Evolutionary conservation across 495 filamentous ascomycete species (phyloP).

Genomic region (Astrothelium subdiscretum): DNA sequence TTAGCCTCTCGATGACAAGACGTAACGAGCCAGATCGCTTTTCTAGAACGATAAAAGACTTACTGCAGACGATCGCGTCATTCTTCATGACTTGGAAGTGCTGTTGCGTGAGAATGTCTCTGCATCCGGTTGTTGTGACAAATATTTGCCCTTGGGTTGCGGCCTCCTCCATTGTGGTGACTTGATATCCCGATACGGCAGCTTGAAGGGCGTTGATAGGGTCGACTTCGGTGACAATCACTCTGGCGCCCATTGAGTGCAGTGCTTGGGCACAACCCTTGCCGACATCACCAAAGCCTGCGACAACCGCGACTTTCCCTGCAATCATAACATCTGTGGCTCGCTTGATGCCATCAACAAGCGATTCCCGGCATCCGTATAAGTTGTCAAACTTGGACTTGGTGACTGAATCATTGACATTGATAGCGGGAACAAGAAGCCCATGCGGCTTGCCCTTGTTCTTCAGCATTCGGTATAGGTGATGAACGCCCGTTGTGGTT

Average conservation of each 20-base stretch:
- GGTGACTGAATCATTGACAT: conserved; percentile 98
- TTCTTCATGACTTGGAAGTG: conserved; percentile 98
- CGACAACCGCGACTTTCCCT: conserved; percentile 94
- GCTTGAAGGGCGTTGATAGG: conserved; percentile 99
- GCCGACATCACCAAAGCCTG: conserved; percentile 97
- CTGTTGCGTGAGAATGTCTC: conserved; percentile 82
- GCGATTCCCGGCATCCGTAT: conserved; percentile 97
- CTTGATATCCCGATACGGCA: conserved; percentile 92
- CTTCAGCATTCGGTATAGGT: conserved; percentile 97
- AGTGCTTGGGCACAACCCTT: conserved; percentile 97
- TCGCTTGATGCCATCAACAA: conserved; percentile 99
- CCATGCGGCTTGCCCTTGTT: conserved; percentile 39
- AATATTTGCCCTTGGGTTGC: conserved; percentile 86
- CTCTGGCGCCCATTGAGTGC: conserved; percentile 91
- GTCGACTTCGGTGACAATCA: conserved; percentile 93
- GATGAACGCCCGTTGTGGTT: conserved; percentile 99
- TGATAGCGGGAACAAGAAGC: conserved; percentile 91
- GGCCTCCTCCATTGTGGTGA: conserved; percentile 95
- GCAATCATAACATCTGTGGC: conserved; percentile 99
- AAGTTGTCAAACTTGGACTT: conserved; percentile 99
- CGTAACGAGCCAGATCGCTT: not conserved
- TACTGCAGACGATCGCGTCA: conserved; percentile 98
- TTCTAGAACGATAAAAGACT: conserved; percentile 25
- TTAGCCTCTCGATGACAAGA: not conserved
- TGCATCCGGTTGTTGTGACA: conserved; percentile 97